Evolutionary conservation across 306 rosid species (phyloP), one percentile per base, ranked within the genome.

Genomic region (Lathyrus oleraceus): DNA sequence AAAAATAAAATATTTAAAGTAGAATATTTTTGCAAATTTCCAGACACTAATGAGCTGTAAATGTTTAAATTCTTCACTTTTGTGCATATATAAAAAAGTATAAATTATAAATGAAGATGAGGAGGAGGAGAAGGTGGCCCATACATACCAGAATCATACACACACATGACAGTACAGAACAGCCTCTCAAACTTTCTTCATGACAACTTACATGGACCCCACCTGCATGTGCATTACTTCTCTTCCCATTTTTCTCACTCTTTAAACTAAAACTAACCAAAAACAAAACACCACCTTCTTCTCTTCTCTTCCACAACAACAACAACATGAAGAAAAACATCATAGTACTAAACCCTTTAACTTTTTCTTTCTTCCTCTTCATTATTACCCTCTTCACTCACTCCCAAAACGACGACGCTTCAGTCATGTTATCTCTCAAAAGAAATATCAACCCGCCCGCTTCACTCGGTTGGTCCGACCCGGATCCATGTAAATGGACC

Each of bases 381-480:
- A 0, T 75, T 32, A 45, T n/a, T 12, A 3, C 78, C 52, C 5
- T 63, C 70, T 21, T 17, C 5, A 12, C 30, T 27, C 35, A 25
- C 36, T 84, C 97, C 7, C 97, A 83, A 54, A 60, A 8, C 65
- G 58, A 49, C n/a, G 98, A 92, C 19, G 79, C 80, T 38, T 16
- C 84, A 0, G 87, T 40, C 21, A 92, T 92, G 98, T 23, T 60
- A 5, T 81, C 86, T 8, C 95, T 92, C 8, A 89, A 75, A 74
- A 70, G 71, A 43, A 65, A 69, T 70, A 87, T 92, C 23, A 78
- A 65, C 82, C 77, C 81, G 0, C 73, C 89, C 1, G 69, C 28
- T 4, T 39, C 83, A 19, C 76, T 90, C 4, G 85, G 84, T 0
- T 92, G 98, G 98, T 71, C 92, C 17, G 91, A 71, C 81, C 76